A percentile compares a stretch with the other conserved stretches of the same genome.
These are phyloP conservation scores for Botrytis fragariae DNA, from an alignment of 2,329 filamentous ascomycete genomes.

Conservation along the genomic window DNA sequence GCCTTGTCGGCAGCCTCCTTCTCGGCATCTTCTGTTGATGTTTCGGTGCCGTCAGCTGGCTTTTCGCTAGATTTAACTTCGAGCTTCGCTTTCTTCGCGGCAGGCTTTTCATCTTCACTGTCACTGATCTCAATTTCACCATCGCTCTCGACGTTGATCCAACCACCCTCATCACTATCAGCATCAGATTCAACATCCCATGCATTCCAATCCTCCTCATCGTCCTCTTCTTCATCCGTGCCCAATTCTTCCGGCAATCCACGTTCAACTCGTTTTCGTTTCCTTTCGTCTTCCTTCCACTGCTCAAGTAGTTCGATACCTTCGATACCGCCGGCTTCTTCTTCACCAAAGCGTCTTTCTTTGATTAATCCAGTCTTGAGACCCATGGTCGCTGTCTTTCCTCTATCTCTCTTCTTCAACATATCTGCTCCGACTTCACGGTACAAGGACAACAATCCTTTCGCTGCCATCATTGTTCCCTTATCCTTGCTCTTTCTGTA, in stretches of 20 bases:
- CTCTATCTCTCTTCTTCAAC: conserved; percentile 83
- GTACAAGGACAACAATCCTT: conserved; percentile 86
- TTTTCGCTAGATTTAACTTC: conserved; percentile 33
- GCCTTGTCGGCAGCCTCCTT: conserved; percentile 44
- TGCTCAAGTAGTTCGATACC: conserved; percentile 86
- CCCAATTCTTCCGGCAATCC: conserved; percentile 62
- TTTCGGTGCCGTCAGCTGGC: conserved; percentile 23
- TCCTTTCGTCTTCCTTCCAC: conserved; percentile 89
- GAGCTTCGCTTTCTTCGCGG: conserved; percentile 62
- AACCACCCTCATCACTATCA: conserved; percentile 74
- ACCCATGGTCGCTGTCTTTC: conserved; percentile 84
- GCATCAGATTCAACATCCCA: conserved; percentile 46
- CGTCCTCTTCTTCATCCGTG: conserved; percentile 55
- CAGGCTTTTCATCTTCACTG: conserved; percentile 70
- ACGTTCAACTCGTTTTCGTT: conserved; percentile 67
- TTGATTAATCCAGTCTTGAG: conserved; percentile 73
- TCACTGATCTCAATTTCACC: conserved; percentile 74
- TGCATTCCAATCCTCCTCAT: conserved; percentile 33
- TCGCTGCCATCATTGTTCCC: conserved; percentile 97
- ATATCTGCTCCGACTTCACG: conserved; percentile 87
- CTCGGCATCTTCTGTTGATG: conserved; percentile 44
- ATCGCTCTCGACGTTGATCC: conserved; percentile 87
- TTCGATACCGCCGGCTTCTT: conserved; percentile 78
- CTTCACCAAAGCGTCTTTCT: conserved; percentile 78
- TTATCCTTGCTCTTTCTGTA: conserved; percentile 98